Evolutionary conservation across 2,329 filamentous ascomycete genomes (phyloP), one percentile per base, ranked within the genome.

Genomic region (Tolypocladium tundrense): DNA sequence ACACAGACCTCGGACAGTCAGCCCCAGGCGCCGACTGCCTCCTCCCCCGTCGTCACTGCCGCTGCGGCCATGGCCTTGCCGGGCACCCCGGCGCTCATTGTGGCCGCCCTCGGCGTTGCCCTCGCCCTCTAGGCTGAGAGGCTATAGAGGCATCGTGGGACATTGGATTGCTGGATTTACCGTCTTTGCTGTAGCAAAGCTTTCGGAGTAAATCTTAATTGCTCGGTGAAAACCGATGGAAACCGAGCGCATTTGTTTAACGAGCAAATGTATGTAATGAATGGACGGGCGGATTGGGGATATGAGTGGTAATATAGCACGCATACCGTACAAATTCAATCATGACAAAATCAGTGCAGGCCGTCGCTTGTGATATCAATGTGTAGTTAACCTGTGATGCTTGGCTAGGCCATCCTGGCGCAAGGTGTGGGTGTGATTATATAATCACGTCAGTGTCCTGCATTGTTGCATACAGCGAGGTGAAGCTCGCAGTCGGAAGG

Each of bases 41-140:
- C 61, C n/a, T 74, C 77, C 0, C 68, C 65, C 0, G 67, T 74
- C 4, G 66, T 71, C 3, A 69, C 59, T 50, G 57, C 62, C 7
- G 57, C 54, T 21, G 60, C 59, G 35, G 37, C 60, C 9, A 62
- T 54, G 56, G 31, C 60, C 11, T 10, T 62, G 10, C 62, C 59
- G 16, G 59, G 59, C 10, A 35, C 60, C 11, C 45, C 53, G 3
- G 58, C 59, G 37, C 52, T 60, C 2, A 10, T 66, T 8, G 53
- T 61, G 1, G 62, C 62, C 16, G 42, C 59, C 1, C 11, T 68
- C 41, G 64, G 61, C 39, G 62, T 57, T 4, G 35, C 60, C n/a
- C 24, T 65, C 42, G 64, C 56, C 40, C 55, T 67, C 39, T 68
- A 64, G 55, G 55, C 27, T 14, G 9, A 16, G 14, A 27, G 50